Evolutionary conservation across 2,329 filamentous ascomycete species (phyloP), one percentile per base, ranked within the genome.

Genomic region (Sclerotinia nivalis): DNA sequence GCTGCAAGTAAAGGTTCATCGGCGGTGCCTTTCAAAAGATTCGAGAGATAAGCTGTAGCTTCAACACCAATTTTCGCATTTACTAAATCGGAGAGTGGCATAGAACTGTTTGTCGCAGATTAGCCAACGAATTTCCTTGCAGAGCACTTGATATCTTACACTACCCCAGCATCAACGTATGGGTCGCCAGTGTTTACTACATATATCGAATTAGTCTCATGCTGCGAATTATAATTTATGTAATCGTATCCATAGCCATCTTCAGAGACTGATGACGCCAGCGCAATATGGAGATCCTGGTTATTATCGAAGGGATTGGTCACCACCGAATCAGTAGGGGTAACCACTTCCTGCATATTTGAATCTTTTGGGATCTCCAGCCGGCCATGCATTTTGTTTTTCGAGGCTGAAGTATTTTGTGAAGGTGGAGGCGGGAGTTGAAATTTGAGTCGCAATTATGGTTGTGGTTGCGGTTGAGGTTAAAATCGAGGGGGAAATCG

Each of bases 1-100:
- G 96, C 96, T 69, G 93, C 89, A 47, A 98, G 87, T 47, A 99
- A 89, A 55, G 95, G 94, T 80, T 99, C 96, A 78, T 92, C 91
- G 59, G 88, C 89, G 56, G 86, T 80, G 69, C 86, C 87, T 77
- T 91, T 88, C 76, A 97, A 88, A 74, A 97, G 87, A 71, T 89
- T 88, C 79, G 91, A 87, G 73, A 99, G 87, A 80, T 96, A 98
- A 81, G 96, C 91, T 67, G 92, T 91, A 69, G 95, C 96, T 83
- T 97, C 94, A 77, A 98, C 89, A 73, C 90, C 94, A 76, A 97
- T 87, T 68, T 90, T 87, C 71, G 88, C 88, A 78, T 90, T 90
- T 78, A 91, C 88, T 75, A 97, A 85, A 72, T 92, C 87, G 71
- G 89, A 85, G 74, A 96, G 81, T 71, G 89, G 84, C 75, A 88